phyloP scores from a whole-genome alignment of 108 stramenopile species.

The Hondaea fermentalgiana region DNA sequence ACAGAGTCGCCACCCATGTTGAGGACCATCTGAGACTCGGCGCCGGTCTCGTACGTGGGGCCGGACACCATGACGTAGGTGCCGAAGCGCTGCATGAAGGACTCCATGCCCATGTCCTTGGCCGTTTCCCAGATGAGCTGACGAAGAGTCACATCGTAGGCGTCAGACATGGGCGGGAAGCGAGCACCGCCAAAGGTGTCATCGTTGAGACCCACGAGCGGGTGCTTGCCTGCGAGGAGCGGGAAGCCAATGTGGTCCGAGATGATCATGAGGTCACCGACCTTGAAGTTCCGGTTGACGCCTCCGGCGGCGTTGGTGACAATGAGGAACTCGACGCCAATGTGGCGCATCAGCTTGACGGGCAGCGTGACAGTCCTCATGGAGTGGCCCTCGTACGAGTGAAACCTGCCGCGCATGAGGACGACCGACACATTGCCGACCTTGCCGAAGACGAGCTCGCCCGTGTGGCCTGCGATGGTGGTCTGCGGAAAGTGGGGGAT shows the following conservation, averaged over 20 bases:
- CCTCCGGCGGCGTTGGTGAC: conserved; percentile 87
- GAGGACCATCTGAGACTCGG: conserved; percentile 67
- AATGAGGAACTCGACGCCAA: conserved; percentile 65
- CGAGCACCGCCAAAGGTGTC: conserved; percentile 67
- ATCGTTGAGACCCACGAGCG: conserved; percentile 75
- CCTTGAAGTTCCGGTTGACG: conserved; percentile 57
- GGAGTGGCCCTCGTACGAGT: conserved; percentile 81
- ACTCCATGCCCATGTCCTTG: conserved; percentile 35
- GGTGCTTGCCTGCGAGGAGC: conserved; percentile 64
- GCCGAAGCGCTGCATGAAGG: conserved; percentile 56
- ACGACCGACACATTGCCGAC: conserved; percentile 55
- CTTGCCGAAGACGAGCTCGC: conserved; percentile 73
- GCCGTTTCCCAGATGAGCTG: conserved; percentile 51
- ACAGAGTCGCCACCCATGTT: conserved; percentile 63
- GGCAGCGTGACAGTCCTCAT: conserved; percentile 72
- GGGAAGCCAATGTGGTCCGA: conserved; percentile 76
- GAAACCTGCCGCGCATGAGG: conserved; percentile 80
- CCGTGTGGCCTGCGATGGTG: conserved; percentile 73
- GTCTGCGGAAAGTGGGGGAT: conserved; percentile 73
- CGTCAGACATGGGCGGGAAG: conserved; percentile 70
- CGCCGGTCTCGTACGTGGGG: conserved; percentile 77
- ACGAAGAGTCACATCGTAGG: conserved; percentile 53
- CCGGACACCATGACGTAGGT: conserved; percentile 82
- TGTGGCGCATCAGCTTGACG: conserved; percentile 32
- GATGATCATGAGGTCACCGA: conserved; percentile 78